Evolutionary conservation across 2,329 filamentous ascomycete genomes (phyloP), one percentile per base, ranked within the genome.

Genomic region (Leptographium wingfieldii): DNA sequence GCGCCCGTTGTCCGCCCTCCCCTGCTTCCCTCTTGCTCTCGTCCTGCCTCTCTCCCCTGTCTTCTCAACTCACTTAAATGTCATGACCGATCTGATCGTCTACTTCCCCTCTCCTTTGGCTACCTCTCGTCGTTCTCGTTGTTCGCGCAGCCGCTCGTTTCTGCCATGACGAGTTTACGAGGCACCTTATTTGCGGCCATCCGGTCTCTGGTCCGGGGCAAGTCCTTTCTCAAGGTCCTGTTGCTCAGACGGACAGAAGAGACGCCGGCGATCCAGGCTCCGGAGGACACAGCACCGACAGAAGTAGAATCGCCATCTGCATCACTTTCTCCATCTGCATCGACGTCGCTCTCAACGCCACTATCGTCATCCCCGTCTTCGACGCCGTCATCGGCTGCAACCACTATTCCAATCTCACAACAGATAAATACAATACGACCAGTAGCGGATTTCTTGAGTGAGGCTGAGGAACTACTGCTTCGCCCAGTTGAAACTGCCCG

Each of bases 131-230:
- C 25, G 12, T 31, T 40, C 56, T 33, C 31, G 70, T 72, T 71
- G n/a, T n/a, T 14, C 1, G 75, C 77, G 77, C 76, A 73, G 72
- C 72, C 76, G 66, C 72, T 82, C 76, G 72, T 75, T 76, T 74
- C 74, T 74, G 75, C 77, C 69, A 85, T 85, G 81, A 73, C 77
- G 68, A 76, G 74, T 57, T 72, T 85, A 66, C 79, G 76, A 65
- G 78, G 78, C 70, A 75, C 76, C 55, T 72, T 85, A 66, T 66
- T 81, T 62, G 74, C 79, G 64, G 81, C 80, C 62, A 71, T 84
- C 69, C 82, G 77, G 72, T 81, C 80, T 66, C 74, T 85, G 59
- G 72, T 83, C 56, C 76, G 77, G 57, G 82, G 82, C 65, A 84
- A 80, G 72, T 81, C 81, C 56, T 72, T 85, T 63, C 69, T 85